These are phyloP conservation scores for Spathaspora arborariae DNA, from an alignment of 805 yeast genomes.

Conservation along the genomic window DNA sequence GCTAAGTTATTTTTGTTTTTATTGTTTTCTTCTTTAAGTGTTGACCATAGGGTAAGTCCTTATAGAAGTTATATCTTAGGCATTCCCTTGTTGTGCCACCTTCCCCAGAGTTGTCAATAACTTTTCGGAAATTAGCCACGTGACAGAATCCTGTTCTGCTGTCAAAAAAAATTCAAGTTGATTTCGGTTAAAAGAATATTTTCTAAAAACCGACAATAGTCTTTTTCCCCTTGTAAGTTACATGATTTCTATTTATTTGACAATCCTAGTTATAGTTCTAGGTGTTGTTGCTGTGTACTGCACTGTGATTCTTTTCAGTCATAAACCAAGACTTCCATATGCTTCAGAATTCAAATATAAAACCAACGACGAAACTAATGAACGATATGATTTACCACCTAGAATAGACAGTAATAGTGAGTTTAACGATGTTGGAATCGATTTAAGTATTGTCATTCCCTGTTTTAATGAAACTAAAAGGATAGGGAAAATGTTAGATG, in stretches of 20 bases:
- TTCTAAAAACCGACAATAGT: neutral
- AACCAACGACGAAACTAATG: slow-evolving; percentile 40
- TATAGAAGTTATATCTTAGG: too few relatives aligned
- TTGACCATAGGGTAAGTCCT: too few relatives aligned
- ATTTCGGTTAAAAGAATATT: neutral
- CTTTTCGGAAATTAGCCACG: neutral
- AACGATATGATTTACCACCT: slow-evolving; percentile 29
- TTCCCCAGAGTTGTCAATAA: too few relatives aligned
- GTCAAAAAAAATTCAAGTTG: neutral
- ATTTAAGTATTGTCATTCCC: slow-evolving; percentile 82
- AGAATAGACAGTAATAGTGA: slow-evolving; percentile 21
- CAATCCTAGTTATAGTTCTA: neutral
- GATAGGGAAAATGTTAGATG: slow-evolving; percentile 67
- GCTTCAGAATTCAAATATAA: slow-evolving; percentile 50
- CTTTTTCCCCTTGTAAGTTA: neutral
- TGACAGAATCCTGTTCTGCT: neutral
- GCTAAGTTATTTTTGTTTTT: too few relatives aligned
- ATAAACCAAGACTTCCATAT: slow-evolving; percentile 55
- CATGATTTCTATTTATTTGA: neutral
- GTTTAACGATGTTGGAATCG: slow-evolving; percentile 35
- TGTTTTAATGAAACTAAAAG: slow-evolving; percentile 84
- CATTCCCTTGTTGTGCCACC: too few relatives aligned
- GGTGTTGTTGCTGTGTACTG: slow-evolving; percentile 25
- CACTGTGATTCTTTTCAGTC: slow-evolving; percentile 45
- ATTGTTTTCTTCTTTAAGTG: neutral